Conservation (phyloP, 108 stramenopile genomes). For the Cyclostephanos invisitatus region DNA sequence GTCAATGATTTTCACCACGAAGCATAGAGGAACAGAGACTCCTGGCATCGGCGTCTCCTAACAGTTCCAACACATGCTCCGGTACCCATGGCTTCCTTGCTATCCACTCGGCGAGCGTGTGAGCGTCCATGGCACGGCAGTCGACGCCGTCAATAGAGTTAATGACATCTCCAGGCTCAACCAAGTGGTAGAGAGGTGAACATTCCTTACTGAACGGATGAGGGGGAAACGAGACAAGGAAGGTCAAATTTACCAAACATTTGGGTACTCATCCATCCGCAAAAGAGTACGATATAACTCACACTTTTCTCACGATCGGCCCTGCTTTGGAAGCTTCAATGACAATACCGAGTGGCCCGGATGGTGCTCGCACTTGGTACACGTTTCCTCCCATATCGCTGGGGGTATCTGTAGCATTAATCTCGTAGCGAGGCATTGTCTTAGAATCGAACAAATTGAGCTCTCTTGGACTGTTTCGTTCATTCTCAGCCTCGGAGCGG, state of each 20-base stretch:
- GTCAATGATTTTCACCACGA: too few relatives aligned
- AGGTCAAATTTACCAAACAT: too few relatives aligned
- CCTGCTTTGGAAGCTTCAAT: slow-evolving; percentile 34
- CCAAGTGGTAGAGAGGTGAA: slow-evolving; percentile 19
- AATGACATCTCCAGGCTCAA: slow-evolving; percentile 38
- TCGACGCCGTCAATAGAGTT: slow-evolving; percentile 32
- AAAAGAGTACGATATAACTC: background rate
- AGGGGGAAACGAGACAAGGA: too few relatives aligned
- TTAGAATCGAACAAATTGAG: slow-evolving; percentile 23
- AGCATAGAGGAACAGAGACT: background rate
- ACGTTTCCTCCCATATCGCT: slow-evolving; percentile 10
- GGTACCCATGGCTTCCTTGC: slow-evolving; percentile 19
- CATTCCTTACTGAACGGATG: background rate
- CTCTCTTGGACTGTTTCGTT: slow-evolving; percentile 4
- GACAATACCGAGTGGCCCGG: slow-evolving; percentile 38
- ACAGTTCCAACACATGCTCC: slow-evolving; percentile 8
- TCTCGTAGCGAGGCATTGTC: background rate
- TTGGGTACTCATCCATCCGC: too few relatives aligned
- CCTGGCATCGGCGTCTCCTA: background rate
- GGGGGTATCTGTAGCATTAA: background rate
- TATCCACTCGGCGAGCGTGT: slow-evolving; percentile 29
- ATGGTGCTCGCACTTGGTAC: slow-evolving; percentile 33
- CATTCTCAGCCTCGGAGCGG: background rate
- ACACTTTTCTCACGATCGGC: slow-evolving; percentile 29
- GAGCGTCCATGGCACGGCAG: slow-evolving; percentile 10